phyloP scores from a whole-genome alignment of 441 rosid genomes.

The Gossypium davidsonii region DNA sequence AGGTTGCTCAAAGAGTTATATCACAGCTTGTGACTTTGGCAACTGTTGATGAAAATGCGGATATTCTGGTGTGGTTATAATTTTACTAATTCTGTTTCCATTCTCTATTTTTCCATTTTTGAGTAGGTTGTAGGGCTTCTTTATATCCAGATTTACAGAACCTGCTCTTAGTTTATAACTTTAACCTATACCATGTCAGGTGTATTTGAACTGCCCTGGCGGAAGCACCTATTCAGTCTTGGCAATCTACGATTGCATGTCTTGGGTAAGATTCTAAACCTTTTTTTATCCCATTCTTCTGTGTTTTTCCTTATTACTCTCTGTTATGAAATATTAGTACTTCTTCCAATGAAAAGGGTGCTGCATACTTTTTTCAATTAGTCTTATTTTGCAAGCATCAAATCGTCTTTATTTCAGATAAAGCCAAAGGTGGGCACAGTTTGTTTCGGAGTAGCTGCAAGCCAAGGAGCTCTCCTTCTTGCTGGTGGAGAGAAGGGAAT shows the following conservation, averaged over 20 bases:
- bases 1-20: constrained; percentile 83
- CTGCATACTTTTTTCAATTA: background rate
- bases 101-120: constrained; percentile 6
- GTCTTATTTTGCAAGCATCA: constrained; percentile 10
- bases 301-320: background rate
- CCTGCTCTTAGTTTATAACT: constrained; percentile 12
- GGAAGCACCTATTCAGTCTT: constrained; percentile 82
- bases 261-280: constrained; percentile 55
- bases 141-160: background rate
- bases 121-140: background rate
- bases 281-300: background rate
- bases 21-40: constrained; percentile 90
- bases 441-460: constrained; percentile 91
- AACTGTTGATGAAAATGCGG: constrained; percentile 65
- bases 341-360: background rate
- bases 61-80: constrained; percentile 56
- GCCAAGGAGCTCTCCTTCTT: constrained; percentile 88
- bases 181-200: constrained; percentile 30
- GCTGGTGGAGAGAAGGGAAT: constrained; percentile 94
- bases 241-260: constrained; percentile 91
- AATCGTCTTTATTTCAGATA: constrained; percentile 39
- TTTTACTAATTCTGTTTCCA: constrained; percentile 4
- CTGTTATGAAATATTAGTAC: background rate
- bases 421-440: constrained; percentile 91
- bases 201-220: constrained; percentile 88